Percentiles rank a stretch among this genome's conserved stretches.
These are phyloP conservation scores for Schwanniomyces yamadae DNA, from an alignment of 805 yeast genomes.

Conservation along the genomic window DNA sequence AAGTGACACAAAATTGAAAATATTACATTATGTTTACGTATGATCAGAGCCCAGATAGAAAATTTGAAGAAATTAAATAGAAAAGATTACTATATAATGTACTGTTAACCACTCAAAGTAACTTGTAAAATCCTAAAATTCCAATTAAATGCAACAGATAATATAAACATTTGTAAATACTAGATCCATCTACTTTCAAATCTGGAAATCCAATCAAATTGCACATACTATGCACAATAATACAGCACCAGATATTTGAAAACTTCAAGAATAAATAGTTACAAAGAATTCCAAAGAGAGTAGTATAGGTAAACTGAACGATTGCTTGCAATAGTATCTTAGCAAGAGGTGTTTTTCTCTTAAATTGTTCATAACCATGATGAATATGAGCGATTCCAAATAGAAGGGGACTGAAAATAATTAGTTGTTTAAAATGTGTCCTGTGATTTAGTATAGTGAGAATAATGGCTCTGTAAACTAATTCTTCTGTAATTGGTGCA, in stretches of 20 bases:
- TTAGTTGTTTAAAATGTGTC: not conserved
- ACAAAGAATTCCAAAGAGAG: conserved; percentile 69
- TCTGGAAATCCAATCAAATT: conserved; percentile 70
- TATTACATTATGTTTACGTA: too few species aligned
- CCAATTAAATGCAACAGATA: conserved; percentile 46
- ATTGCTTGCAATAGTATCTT: conserved; percentile 35
- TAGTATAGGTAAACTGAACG: conserved; percentile 64
- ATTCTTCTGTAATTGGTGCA: conserved; percentile 80
- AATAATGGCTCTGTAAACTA: conserved; percentile 58
- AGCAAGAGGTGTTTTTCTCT: conserved; percentile 19
- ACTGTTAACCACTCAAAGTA: too few species aligned
- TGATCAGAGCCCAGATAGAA: too few species aligned
- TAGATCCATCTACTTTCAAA: conserved; percentile 14
- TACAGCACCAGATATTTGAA: conserved; percentile 52
- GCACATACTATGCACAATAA: conserved; percentile 64
- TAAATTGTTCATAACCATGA: conserved; percentile 57
- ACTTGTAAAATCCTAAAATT: conserved; percentile 32
- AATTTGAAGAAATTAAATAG: too few species aligned
- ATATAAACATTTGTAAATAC: conserved; percentile 31
- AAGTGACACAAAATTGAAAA: too few species aligned
- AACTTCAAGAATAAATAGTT: conserved; percentile 53
- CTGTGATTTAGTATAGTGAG: conserved; percentile 22
- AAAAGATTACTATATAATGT: too few species aligned
- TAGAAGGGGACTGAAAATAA: conserved; percentile 51
- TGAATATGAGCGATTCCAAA: conserved; percentile 82